phyloP scores from a whole-genome alignment of 2,329 filamentous ascomycete genomes.

The Aspergillus latus region DNA sequence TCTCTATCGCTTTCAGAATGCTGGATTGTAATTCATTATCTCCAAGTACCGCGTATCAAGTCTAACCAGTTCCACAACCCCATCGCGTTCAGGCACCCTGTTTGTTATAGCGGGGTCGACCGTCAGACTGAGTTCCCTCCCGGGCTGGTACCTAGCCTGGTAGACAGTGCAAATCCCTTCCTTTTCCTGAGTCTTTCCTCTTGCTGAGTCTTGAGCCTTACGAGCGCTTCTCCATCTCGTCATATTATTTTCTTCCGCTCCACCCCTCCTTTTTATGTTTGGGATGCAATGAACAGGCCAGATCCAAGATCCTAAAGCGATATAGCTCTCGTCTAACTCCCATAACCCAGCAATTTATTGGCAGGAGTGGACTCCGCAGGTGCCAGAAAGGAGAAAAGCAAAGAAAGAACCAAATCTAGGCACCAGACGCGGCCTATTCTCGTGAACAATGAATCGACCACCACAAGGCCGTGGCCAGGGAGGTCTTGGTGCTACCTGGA shows the following conservation, averaged over 20 bases:
- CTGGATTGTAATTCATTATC: neutral
- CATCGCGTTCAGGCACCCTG: neutral
- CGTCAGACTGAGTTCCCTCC: conserved; percentile 6
- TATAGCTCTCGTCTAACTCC: conserved; percentile 12
- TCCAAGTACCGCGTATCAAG: neutral
- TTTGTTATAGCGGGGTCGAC: conserved; percentile 10
- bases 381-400: conserved; percentile 14
- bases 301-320: conserved; percentile 9
- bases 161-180: conserved; percentile 12
- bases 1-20: neutral
- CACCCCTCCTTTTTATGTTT: conserved; percentile 5
- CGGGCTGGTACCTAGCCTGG: neutral
- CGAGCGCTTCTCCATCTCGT: conserved; percentile 5
- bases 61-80: neutral
- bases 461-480: conserved; percentile 42
- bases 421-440: conserved; percentile 14
- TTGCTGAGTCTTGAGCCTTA: conserved; percentile 5
- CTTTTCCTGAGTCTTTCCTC: neutral
- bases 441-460: conserved; percentile 37
- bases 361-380: conserved; percentile 13
- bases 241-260: conserved; percentile 2
- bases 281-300: conserved; percentile 10
- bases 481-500: conserved; percentile 62
- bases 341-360: conserved; percentile 14
- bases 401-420: conserved; percentile 14